Evolutionary conservation across 1,284 basidiomycete genomes (phyloP), one percentile per base, ranked within the genome.

Genomic region (Wolfiporia cocos): DNA sequence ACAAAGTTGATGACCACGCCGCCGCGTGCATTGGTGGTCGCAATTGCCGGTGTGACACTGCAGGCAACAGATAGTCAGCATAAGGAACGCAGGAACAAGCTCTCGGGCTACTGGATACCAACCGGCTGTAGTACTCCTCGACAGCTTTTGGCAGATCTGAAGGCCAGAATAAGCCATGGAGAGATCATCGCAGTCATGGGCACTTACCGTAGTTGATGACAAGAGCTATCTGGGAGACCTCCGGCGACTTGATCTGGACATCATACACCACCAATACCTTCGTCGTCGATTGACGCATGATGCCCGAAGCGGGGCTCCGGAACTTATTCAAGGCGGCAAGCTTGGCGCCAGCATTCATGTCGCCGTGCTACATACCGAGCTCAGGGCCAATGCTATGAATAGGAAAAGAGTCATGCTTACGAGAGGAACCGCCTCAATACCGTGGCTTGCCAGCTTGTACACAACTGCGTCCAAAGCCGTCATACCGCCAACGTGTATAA

Each of bases 1-100:
- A 97, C 93, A 56, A 96, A 94, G 60, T 94, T 95, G 58, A 96
- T 77, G 48, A 96, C 78, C 32, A 96, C 90, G 39, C 91, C 90
- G 41, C 90, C 83, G 44, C 89, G 81, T 34, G 78, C 76, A 58
- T 87, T 86, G 60, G 73, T 88, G 44, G 81, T 79, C 29, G 86
- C 84, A 49, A 89, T 83, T 38, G 87, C 86, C 35, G 89, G 82
- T 23, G 86, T 81, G 52, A 90, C 86, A 43, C 86, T 88, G 49
- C 15, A 7, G 43, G 42, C 12, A 14, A 24, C 42, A 37, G 20
- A 39, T 41, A 34, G 48, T 54, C 14, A 51, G 41, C 31, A 6
- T 31, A 19, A 24, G 18, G 19, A 23, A 23, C 15, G 39, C 18
- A n/a, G n/a, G n/a, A n/a, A n/a, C n/a, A n/a, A 36, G 10, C 17